Base-by-base conservation (phyloP, 2,329 filamentous ascomycete species). In the Fusarium sp. region DNA sequence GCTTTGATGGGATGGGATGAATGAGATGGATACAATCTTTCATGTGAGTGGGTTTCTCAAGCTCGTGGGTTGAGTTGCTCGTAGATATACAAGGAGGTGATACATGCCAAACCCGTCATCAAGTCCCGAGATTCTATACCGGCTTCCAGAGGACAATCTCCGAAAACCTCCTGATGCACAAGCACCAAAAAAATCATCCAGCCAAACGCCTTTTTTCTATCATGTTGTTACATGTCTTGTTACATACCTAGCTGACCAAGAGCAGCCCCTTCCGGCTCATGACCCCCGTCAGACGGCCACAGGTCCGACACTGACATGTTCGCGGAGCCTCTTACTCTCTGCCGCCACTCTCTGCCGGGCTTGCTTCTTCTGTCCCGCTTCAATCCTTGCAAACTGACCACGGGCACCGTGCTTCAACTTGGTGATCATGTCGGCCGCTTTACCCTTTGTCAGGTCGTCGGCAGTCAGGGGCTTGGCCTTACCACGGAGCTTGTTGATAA, bases 401-500 rank as follows among this genome's bases (percentile, higher is more conserved):
- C 86, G 89, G 1, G 93, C 94, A 1, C 96, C 96, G 80, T 96
- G 93, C 81, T 93, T 96, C 70, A 98, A 80, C 82, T 97, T 97
- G 9, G 94, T 97, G 73, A 98, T 97, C 93, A 97, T 95, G 80
- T 98, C 95, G 6, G 89, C 89, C 6, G 95, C 95, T 79, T 90
- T 91, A 9, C 96, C 96, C 79, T 95, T 96, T 16, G 89, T 95
- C 67, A 97, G 77, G 31, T 91, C 87, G 0, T 84, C 83, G 0
- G 83, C 76, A 2, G 84, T 87, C 60, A 95, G 79, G 62, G 88
- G 84, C 31, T 91, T 84, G 86, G 75, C 71, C 62, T 88, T 83
- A 1, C 83, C 83, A 10, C 92, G 86, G 5, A 92, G 78, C 78
- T 90, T 93, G 78, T 95, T 94, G 62, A 96, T 81, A 64, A 93